Evolutionary conservation across 306 rosid species (phyloP).

Genomic region (Dryas drummondii): DNA sequence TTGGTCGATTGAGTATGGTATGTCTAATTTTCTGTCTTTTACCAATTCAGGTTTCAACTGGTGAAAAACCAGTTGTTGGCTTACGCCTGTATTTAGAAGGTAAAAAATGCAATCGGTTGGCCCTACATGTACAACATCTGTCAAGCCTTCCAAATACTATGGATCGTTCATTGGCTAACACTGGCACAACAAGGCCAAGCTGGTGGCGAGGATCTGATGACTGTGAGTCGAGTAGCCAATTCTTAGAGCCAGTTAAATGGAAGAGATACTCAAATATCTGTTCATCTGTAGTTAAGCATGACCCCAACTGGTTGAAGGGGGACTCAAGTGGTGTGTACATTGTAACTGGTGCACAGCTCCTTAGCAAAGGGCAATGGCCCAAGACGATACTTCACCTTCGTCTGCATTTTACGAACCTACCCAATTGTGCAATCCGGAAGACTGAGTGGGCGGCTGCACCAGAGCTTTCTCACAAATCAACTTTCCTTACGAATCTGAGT

Average conservation of each 20-base stretch:
- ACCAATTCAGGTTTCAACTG: slow-evolving; percentile 66
- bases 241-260: slow-evolving; percentile 81
- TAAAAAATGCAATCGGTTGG: slow-evolving; percentile 67
- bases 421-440: slow-evolving; percentile 72
- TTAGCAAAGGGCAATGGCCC: slow-evolving; percentile 87
- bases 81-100: slow-evolving; percentile 89
- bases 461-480: slow-evolving; percentile 67
- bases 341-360: slow-evolving; percentile 87
- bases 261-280: slow-evolving; percentile 84
- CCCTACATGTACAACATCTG: slow-evolving; percentile 82
- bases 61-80: slow-evolving; percentile 85
- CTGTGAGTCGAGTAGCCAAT: slow-evolving; percentile 47
- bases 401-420: slow-evolving; percentile 63
- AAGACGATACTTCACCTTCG: slow-evolving; percentile 82
- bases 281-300: slow-evolving; percentile 74
- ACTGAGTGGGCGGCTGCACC: slow-evolving; percentile 81
- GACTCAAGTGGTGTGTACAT: slow-evolving; percentile 69
- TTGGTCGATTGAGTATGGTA: slow-evolving; percentile 6
- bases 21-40: slow-evolving; percentile 9
- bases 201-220: slow-evolving; percentile 87
- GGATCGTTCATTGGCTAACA: slow-evolving; percentile 42
- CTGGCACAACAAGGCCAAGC: slow-evolving; percentile 31
- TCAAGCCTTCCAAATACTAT: slow-evolving; percentile 84
- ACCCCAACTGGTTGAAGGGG: slow-evolving; percentile 72
- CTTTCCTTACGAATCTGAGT: slow-evolving; percentile 81